These are phyloP conservation scores for Chytridium lagenaria DNA, from an alignment of 371 early-diverging fungal species.

Conservation along the genomic window DNA sequence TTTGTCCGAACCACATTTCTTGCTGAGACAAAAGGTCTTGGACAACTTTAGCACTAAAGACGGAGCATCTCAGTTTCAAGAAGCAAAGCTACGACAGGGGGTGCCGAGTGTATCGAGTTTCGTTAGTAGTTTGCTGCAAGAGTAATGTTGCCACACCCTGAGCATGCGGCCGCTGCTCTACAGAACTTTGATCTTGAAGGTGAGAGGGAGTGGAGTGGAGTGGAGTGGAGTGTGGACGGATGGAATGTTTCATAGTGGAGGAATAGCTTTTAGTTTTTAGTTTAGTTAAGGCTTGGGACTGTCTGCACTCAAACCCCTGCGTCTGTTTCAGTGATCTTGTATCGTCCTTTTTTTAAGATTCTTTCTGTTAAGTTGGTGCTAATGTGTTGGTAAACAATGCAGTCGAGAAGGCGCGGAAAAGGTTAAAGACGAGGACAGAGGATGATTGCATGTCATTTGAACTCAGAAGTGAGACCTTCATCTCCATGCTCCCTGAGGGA, in stretches of 20 bases:
- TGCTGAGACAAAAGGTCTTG: no score
- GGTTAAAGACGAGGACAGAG: slow-evolving; percentile 7
- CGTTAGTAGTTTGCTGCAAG: not conserved
- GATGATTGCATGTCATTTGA: slow-evolving; percentile 14
- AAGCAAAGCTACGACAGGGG: no score
- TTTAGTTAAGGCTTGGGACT: no score
- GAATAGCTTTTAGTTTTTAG: no score
- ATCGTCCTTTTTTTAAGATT: not conserved
- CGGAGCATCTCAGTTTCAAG: no score
- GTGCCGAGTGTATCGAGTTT: no score
- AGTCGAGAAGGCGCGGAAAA: slow-evolving; percentile 1
- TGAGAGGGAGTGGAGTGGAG: no score
- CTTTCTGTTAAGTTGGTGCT: not conserved
- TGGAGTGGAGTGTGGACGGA: no score
- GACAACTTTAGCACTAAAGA: no score
- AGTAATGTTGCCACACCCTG: not conserved
- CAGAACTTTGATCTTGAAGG: not conserved
- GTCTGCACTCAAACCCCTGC: not conserved
- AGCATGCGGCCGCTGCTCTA: not conserved
- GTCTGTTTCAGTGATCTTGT: not conserved
- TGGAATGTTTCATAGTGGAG: no score
- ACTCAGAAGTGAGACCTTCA: slow-evolving; percentile 1
- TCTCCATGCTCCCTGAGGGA: slow-evolving; percentile 1
- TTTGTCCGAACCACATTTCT: no score
- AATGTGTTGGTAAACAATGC: not conserved